Conservation (phyloP, 345 rosid species). For the Cardamine chenopodiifolia region DNA sequence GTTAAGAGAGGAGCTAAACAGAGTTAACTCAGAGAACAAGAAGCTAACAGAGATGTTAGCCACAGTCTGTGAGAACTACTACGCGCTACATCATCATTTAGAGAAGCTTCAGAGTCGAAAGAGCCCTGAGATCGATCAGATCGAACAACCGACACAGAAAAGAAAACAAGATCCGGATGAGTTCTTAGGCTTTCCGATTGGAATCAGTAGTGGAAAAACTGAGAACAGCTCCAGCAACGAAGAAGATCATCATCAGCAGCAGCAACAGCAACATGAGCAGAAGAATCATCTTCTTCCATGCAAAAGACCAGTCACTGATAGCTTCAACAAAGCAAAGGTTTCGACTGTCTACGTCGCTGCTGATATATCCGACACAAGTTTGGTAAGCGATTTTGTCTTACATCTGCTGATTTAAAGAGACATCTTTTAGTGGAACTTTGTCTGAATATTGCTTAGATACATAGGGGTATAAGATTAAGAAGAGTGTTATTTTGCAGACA, state of each 20-base stretch:
- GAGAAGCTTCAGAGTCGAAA: slow-evolving; percentile 46
- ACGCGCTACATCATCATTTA: slow-evolving; percentile 41
- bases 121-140: slow-evolving; percentile 23
- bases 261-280: slow-evolving; percentile 11
- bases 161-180: slow-evolving; percentile 42
- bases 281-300: slow-evolving; percentile 35
- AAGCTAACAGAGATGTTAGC: slow-evolving; percentile 52
- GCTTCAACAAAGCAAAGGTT: slow-evolving; percentile 46
- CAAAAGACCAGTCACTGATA: slow-evolving; percentile 52
- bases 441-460: not conserved
- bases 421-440: not conserved
- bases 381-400: slow-evolving; percentile 49
- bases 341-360: slow-evolving; percentile 51
- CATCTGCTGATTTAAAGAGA: not conserved
- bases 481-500: slow-evolving; percentile 45
- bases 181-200: slow-evolving; percentile 41
- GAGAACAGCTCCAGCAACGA: slow-evolving; percentile 66
- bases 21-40: slow-evolving; percentile 58
- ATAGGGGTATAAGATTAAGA: not conserved
- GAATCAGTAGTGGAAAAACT: slow-evolving; percentile 33
- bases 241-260: slow-evolving; percentile 37
- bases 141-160: slow-evolving; percentile 46
- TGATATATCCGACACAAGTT: slow-evolving; percentile 59
- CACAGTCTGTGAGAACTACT: slow-evolving; percentile 43
- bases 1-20: slow-evolving; percentile 54